Base-by-base conservation (phyloP, 495 filamentous ascomycete genomes). In the Jackrogersella multiformis region DNA sequence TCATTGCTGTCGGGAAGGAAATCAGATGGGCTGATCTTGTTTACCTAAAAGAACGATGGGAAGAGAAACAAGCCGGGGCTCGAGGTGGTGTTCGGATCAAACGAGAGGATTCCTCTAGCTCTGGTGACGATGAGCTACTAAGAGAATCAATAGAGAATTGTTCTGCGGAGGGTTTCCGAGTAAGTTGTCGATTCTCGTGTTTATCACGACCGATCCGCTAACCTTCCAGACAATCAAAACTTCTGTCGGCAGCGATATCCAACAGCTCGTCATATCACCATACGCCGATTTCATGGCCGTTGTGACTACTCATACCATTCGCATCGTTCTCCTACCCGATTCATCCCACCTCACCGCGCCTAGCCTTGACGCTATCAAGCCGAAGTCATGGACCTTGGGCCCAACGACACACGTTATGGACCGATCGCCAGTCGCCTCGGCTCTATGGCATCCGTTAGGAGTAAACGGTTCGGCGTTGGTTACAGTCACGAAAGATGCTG, bases 371-470 rank as follows among this genome's bases (percentile, higher is more conserved):
- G 84, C 89, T 0, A 84, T 96, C 67, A 89, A 89, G 61, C 79
- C 92, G 32, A 94, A 92, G 75, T 89, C 90, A 32, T 93, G 89
- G 77, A 92, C 92, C 48, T 81, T 97, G 13, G 93, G 93, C 0
- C 92, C 93, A 16, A 95, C 91, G 4, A 92, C 90, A 2, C 93
- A 97, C 76, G 92, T 97, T 24, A 87, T 92, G 60, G 89, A 92
- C 21, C 86, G 93, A 66, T 84, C 92, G 0, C 86, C 90, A 0
- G 81, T 97, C 16, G 87, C 86, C 0, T 92, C 90, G 5, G 87
- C 89, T 8, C 53, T 96, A 60, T 97, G 93, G 93, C 93, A 97
- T 79, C 93, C 93, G 0, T 82, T 96, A 0, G 92, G 92, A 0
- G 82, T 90, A 9, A 83, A 84, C 57, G 85, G 88, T 24, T 88